Conservation (phyloP, 2,329 filamentous ascomycete species). For the Lomentospora prolificans region DNA sequence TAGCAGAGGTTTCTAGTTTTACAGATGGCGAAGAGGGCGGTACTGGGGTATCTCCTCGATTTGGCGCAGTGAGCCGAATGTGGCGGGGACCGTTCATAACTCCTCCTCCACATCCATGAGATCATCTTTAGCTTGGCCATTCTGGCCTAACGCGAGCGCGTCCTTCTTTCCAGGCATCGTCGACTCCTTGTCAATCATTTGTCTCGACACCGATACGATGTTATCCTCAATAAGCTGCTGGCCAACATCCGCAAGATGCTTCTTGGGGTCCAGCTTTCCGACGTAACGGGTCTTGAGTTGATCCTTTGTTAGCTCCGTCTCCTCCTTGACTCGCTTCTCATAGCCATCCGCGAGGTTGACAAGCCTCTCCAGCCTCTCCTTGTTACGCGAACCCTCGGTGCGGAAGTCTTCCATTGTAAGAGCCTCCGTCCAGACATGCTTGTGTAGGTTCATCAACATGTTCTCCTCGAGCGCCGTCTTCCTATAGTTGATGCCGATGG, state of each 20-base stretch:
- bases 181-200: constrained; percentile 99
- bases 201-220: constrained; percentile 93
- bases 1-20: constrained; percentile 5
- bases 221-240: constrained; percentile 98
- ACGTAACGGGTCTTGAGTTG: constrained; percentile 98
- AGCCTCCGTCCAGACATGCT: constrained; percentile 98
- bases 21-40: constrained; percentile 7
- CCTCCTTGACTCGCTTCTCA: constrained; percentile 97
- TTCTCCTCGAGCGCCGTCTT: constrained; percentile 98
- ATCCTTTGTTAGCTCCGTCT: constrained; percentile 93
- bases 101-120: constrained; percentile 64
- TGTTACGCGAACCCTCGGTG: constrained; percentile 72
- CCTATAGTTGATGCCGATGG: constrained; percentile 94
- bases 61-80: not conserved
- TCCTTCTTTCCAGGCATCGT: constrained; percentile 72
- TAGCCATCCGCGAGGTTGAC: constrained; percentile 90
- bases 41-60: not conserved
- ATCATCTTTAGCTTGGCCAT: constrained; percentile 44
- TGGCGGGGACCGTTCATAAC: constrained; percentile 19
- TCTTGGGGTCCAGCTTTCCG: constrained; percentile 98
- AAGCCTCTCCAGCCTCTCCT: constrained; percentile 77
- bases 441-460: constrained; percentile 99
- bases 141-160: constrained; percentile 27
- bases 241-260: constrained; percentile 94
- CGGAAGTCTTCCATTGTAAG: constrained; percentile 95